A percentile compares a stretch with the other conserved stretches of the same genome.
Evolutionary conservation across 2,329 filamentous ascomycete species (phyloP).

Genomic region (Lecanoromycetidae sp.): DNA sequence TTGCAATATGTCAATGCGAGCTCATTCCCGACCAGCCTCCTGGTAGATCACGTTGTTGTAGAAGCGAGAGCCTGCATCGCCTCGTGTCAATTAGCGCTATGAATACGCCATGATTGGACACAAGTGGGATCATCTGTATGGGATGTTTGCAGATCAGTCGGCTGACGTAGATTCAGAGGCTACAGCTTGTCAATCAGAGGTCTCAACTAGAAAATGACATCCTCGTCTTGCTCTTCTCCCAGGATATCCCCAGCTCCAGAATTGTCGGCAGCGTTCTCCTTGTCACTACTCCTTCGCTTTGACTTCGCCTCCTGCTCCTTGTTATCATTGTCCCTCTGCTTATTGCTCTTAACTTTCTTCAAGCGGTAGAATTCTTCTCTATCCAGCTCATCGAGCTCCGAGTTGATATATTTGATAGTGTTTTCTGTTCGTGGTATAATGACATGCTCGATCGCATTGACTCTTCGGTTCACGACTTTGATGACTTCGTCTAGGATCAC

Average conservation of each 20-base stretch:
- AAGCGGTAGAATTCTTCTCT: slow-evolving; percentile 95
- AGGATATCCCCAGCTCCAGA: slow-evolving; percentile 52
- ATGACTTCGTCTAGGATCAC: slow-evolving; percentile 98
- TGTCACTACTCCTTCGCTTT: slow-evolving; percentile 41
- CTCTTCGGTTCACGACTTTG: slow-evolving; percentile 92
- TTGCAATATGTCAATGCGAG: too few relatives aligned
- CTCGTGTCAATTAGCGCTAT: too few relatives aligned
- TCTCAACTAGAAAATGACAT: slow-evolving; percentile 80
- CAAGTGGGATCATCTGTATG: too few relatives aligned
- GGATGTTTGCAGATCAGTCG: too few relatives aligned
- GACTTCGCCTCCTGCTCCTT: slow-evolving; percentile 61
- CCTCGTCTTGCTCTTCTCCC: slow-evolving; percentile 64
- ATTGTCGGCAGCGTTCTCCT: slow-evolving; percentile 24
- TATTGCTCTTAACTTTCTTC: slow-evolving; percentile 87
- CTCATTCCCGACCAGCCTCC: too few relatives aligned
- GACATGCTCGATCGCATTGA: slow-evolving; percentile 54
- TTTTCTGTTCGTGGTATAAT: slow-evolving; percentile 98
- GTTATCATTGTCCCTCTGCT: slow-evolving; percentile 58
- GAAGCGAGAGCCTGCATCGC: too few relatives aligned
- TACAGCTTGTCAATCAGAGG: too few relatives aligned
- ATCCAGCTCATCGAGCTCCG: slow-evolving; percentile 91
- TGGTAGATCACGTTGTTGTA: too few relatives aligned
- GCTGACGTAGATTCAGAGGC: too few relatives aligned
- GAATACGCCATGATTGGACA: too few relatives aligned
- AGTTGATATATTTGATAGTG: slow-evolving; percentile 99